Evolutionary conservation across 108 stramenopile species (phyloP), one percentile per base, ranked within the genome.

Genomic region (Nannochloropsis salina): DNA sequence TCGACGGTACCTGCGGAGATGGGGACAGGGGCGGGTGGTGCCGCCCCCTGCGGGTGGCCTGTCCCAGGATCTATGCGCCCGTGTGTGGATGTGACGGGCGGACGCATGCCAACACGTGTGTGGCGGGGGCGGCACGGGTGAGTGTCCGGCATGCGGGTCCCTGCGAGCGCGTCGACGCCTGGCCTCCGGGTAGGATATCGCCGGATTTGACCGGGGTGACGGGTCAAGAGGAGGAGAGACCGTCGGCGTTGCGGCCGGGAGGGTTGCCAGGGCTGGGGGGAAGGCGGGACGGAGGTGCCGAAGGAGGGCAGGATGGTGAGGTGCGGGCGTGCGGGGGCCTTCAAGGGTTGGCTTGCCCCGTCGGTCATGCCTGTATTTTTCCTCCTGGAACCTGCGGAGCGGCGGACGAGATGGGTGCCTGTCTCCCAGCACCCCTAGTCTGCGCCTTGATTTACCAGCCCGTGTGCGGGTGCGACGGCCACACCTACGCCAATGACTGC

Each of bases 381-480:
- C 61, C 61, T 3, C 61, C 20, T 0, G 61, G 61, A 74, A 74
- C 61, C 4, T 74, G 61, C 61, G 61, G 61, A n/a, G 61, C 61
- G 3, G 61, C 61, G 20, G 61, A 74, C 61, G 61, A 74, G 8
- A 74, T 74, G 61, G 61, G 61, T 15, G 3, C 2, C 20, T 74
- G 61, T 6, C 61, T 74, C n/a, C n/a, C 61, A 15, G 20, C 61
- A n/a, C 61, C 61, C 4, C 6, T 74, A n/a, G 6, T 74, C n/a
- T 74, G 61, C n/a, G 61, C 61, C 2, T 74, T 74, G 6, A 74
- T 74, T 74, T 74, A 74, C 61, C 61, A 74, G 61, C 61, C 61
- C 61, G 61, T 74, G 15, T 74, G 61, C n/a, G 61, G 61, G 61
- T 74, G 61, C n/a, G n/a, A 74, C 61, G 61, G 61, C 4, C 61